Evolutionary conservation across 2,329 filamentous ascomycete genomes (phyloP).

Genomic region (Aspergillus sp.): DNA sequence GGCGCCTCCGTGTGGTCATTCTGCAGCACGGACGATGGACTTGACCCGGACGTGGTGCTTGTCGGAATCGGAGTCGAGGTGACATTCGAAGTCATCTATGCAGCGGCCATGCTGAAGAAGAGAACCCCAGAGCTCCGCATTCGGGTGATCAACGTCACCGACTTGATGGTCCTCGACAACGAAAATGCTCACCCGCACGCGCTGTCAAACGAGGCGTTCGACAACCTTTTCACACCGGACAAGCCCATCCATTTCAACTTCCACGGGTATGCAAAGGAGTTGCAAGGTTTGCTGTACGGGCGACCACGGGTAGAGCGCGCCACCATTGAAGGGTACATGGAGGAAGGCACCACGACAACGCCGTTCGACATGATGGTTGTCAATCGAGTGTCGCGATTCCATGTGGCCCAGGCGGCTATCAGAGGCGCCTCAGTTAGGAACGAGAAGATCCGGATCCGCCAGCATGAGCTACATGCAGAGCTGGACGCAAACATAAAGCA

Average conservation of each 20-base stretch:
- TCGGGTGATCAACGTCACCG: slow-evolving; percentile 57
- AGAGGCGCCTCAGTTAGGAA: slow-evolving; percentile 41
- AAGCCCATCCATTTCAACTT: slow-evolving; percentile 56
- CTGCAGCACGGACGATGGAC: slow-evolving; percentile 47
- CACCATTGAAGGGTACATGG: slow-evolving; percentile 50
- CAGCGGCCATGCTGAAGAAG: slow-evolving; percentile 46
- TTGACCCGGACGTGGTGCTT: slow-evolving; percentile 53
- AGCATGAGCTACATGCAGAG: slow-evolving; percentile 41
- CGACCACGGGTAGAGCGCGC: slow-evolving; percentile 44
- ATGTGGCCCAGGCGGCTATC: slow-evolving; percentile 49
- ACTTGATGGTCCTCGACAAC: slow-evolving; percentile 53
- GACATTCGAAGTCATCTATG: slow-evolving; percentile 56
- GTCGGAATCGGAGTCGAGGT: slow-evolving; percentile 57
- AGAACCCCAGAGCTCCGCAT: slow-evolving; percentile 46
- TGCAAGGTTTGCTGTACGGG: slow-evolving; percentile 54
- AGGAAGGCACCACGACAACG: slow-evolving; percentile 59
- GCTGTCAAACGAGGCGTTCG: slow-evolving; percentile 44
- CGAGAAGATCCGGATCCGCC: slow-evolving; percentile 35
- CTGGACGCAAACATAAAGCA: slow-evolving; percentile 42
- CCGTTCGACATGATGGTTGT: slow-evolving; percentile 62
- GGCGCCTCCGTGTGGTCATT: slow-evolving; percentile 56
- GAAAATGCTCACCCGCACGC: slow-evolving; percentile 52
- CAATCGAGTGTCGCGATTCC: slow-evolving; percentile 52
- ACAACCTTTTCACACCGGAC: slow-evolving; percentile 49
- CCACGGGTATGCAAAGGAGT: slow-evolving; percentile 54